phyloP scores from a whole-genome alignment of 163 green algal species.

The Smithsoniella earleae region DNA sequence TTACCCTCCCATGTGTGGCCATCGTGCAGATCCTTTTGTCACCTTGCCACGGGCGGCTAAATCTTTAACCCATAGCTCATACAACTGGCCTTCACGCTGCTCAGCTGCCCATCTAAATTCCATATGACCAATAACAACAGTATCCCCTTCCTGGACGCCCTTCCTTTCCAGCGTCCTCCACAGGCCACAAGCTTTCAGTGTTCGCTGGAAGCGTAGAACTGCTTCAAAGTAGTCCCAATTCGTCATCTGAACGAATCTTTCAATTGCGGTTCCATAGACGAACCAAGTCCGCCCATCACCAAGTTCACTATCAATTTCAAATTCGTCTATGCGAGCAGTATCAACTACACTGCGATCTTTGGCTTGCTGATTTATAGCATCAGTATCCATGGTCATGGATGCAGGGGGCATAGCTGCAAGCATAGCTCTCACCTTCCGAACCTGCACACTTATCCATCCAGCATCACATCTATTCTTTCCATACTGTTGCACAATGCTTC shows the following conservation, averaged over 20 bases:
- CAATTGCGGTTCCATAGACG: conserved; percentile 45
- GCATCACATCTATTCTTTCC: no score
- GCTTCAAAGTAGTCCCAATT: conserved; percentile 98
- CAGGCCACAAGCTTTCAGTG: conserved; percentile 72
- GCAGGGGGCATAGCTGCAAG: neutral
- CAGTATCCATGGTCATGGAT: neutral
- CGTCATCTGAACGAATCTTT: conserved; percentile 80
- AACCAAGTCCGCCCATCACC: conserved; percentile 42
- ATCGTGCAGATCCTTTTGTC: conserved; percentile 47
- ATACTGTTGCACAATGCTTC: conserved; percentile 29
- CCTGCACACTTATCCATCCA: neutral
- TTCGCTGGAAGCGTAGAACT: conserved; percentile 63
- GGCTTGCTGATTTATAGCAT: conserved; percentile 7
- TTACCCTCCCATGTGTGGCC: conserved; percentile 47
- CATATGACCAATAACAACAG: conserved; percentile 62
- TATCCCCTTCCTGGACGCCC: conserved; percentile 59
- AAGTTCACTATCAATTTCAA: conserved; percentile 48
- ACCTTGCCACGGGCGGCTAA: conserved; percentile 50
- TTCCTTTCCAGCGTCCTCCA: conserved; percentile 48
- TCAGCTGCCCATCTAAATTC: conserved; percentile 76
- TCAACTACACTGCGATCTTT: neutral
- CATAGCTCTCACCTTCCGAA: neutral
- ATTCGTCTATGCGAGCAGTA: conserved; percentile 57
- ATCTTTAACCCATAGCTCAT: conserved; percentile 56
- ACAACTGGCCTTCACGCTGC: conserved; percentile 51